A percentile compares a stretch with the other conserved stretches of the same genome.
Evolutionary conservation across 768 basidiomycete species (phyloP).

Genomic region (Tylopilus balloui): DNA sequence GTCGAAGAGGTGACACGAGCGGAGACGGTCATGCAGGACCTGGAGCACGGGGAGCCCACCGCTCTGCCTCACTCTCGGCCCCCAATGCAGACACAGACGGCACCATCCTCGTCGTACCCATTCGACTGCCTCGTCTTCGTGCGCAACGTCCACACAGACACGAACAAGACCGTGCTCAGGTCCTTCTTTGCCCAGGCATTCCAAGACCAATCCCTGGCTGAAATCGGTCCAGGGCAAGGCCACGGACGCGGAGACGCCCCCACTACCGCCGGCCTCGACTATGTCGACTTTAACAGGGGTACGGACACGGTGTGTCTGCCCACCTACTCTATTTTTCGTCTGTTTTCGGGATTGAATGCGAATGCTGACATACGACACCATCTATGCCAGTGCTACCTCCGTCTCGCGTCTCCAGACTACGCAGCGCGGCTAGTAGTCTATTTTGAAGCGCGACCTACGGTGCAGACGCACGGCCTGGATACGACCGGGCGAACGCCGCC

Average conservation of each 20-base stretch:
- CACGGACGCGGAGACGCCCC: neutral
- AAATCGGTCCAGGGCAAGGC: neutral
- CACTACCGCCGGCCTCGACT: conserved; percentile 54
- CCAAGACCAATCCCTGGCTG: neutral
- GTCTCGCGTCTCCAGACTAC: conserved; percentile 51
- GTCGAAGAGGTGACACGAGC: conserved; percentile 40
- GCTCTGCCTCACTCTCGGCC: neutral
- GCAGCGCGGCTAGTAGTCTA: conserved; percentile 41
- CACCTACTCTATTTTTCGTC: too few species aligned
- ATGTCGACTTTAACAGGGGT: conserved; percentile 76
- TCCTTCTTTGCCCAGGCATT: conserved; percentile 49
- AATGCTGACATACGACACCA: neutral
- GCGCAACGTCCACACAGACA: conserved; percentile 64
- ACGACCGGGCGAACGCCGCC: conserved; percentile 34
- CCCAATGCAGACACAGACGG: conserved; percentile 7
- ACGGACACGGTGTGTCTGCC: conserved; percentile 56
- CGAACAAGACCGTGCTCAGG: conserved; percentile 79
- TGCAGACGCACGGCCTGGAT: conserved; percentile 55
- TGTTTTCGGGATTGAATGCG: neutral
- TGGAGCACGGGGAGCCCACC: neutral
- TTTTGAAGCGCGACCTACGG: conserved; percentile 36
- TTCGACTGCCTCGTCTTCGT: conserved; percentile 64
- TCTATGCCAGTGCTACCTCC: conserved; percentile 62
- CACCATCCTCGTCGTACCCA: conserved; percentile 46
- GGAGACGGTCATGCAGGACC: neutral